Evolutionary conservation across 2,329 filamentous ascomycete species (phyloP).

Genomic region (Dendryphion nanum): DNA sequence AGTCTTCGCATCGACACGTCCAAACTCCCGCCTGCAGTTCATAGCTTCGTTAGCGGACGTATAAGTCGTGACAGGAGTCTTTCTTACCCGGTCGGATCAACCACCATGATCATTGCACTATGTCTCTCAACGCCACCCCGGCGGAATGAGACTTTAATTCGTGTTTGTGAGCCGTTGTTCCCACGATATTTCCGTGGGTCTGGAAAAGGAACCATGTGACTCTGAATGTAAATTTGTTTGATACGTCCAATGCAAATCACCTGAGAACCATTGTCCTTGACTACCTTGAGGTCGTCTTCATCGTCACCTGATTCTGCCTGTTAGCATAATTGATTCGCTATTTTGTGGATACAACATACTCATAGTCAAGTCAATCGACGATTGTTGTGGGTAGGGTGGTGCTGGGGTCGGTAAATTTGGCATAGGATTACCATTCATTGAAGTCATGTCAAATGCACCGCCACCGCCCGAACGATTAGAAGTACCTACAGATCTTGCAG

Average conservation of each 20-base stretch:
- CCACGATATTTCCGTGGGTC: constrained; percentile 63
- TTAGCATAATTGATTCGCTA: constrained; percentile 13
- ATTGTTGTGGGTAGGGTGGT: constrained; percentile 1
- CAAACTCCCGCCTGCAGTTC: constrained; percentile 72
- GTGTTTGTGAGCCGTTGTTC: constrained; percentile 59
- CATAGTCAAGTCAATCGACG: constrained; percentile 34
- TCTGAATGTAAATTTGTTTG: constrained; percentile 65
- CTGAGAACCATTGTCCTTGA: constrained; percentile 62
- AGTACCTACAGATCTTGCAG: constrained; percentile 34
- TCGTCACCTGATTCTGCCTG: constrained; percentile 21
- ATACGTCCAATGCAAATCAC: constrained; percentile 81
- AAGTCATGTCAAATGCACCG: neutral
- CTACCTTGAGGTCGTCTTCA: constrained; percentile 62
- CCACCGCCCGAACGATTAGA: neutral
- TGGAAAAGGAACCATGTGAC: constrained; percentile 65
- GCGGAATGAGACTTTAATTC: constrained; percentile 70
- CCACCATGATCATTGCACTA: constrained; percentile 70
- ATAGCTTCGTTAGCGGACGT: too few species aligned
- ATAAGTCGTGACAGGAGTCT: too few species aligned
- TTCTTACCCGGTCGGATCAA: constrained; percentile 70
- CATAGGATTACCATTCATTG: neutral
- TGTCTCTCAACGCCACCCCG: constrained; percentile 55
- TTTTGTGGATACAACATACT: constrained; percentile 16
- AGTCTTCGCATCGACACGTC: constrained; percentile 67
- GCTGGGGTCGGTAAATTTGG: constrained; percentile 2